Evolutionary conservation across 495 filamentous ascomycete species (phyloP), one percentile per base, ranked within the genome.

Genomic region (Penicillium cosmopolitanum): DNA sequence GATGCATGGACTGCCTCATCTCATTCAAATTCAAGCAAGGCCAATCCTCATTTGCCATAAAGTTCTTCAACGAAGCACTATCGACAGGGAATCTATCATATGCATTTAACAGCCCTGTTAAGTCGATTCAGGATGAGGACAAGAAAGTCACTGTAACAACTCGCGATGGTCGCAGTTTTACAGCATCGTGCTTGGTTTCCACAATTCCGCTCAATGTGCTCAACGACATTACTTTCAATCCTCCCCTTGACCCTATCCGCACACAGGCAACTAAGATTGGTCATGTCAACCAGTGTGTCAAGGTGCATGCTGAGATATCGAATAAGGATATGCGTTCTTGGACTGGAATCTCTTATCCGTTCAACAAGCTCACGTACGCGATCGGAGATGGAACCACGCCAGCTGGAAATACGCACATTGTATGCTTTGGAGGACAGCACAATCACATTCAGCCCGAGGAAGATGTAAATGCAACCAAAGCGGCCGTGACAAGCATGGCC

Each of bases 201-300:
- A 73, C 72, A 4, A 71, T 74, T 12, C 72, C 72, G 0, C 47
- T 74, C 11, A 68, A 70, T 18, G 71, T 74, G 11, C 55, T 74
- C 5, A 58, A 51, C 4, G 50, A 57, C 34, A 55, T 74, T 16
- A 21, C 54, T 2, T 73, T 73, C 57, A 47, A 54, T 34, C 66
- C 66, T 19, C 69, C 66, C n/a, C 54, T 75, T 4, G 58, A 57
- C 25, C 15, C 58, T 5, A 42, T 55, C 7, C 64, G 66, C 9
- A 55, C 59, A 18, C 40, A 50, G 11, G 72, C 65, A 10, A 55
- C 59, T 15, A 61, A 57, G 1, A 62, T 56, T 16, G 67, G 67
- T 3, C 71, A 74, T 57, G 61, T 70, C 9, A 69, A 72, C 51
- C 61, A 67, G 44, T 63, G 61, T 42, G 60, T 66, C 15, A 74